Evolutionary conservation across 129 eudicot species (phyloP).

Genomic region (Deinandra increscens): DNA sequence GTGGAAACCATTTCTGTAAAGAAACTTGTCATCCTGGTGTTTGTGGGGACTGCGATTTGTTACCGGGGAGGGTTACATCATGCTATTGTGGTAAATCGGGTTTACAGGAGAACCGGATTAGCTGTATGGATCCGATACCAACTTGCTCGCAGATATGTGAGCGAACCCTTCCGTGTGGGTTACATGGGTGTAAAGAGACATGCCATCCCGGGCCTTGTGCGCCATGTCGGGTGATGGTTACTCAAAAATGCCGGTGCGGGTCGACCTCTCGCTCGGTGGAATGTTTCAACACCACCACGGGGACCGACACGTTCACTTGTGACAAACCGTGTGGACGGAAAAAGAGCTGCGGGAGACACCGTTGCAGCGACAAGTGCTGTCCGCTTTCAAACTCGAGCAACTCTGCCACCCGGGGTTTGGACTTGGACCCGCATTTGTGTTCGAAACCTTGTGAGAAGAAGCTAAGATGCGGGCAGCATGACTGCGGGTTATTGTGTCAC

Average conservation of each 20-base stretch:
- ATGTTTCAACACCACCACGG: constrained; percentile 58
- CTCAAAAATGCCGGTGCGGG: constrained; percentile 82
- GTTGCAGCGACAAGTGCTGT: constrained; percentile 84
- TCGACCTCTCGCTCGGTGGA: constrained; percentile 75
- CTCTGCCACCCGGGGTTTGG: constrained; percentile 46
- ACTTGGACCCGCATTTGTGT: constrained; percentile 88
- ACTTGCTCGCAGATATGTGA: constrained; percentile 64
- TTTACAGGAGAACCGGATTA: constrained; percentile 48
- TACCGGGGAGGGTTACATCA: constrained; percentile 64
- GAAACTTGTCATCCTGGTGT: constrained; percentile 87
- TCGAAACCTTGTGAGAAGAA: constrained; percentile 90
- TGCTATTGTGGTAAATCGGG: constrained; percentile 87
- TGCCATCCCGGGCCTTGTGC: constrained; percentile 77
- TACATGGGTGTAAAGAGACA: constrained; percentile 55
- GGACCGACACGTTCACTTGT: constrained; percentile 53
- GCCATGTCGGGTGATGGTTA: constrained; percentile 66
- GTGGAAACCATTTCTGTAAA: constrained; percentile 81
- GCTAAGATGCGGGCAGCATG: constrained; percentile 91
- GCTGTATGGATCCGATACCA: constrained; percentile 84
- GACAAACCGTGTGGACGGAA: constrained; percentile 91
- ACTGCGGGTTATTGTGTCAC: constrained; percentile 72
- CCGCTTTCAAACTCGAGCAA: constrained; percentile 58
- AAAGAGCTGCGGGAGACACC: constrained; percentile 78
- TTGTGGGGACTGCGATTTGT: constrained; percentile 79
- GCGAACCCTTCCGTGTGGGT: constrained; percentile 72